Base-by-base conservation (phyloP, 192 early-diverging fungal genomes). In the Irineochytrium annulatum region DNA sequence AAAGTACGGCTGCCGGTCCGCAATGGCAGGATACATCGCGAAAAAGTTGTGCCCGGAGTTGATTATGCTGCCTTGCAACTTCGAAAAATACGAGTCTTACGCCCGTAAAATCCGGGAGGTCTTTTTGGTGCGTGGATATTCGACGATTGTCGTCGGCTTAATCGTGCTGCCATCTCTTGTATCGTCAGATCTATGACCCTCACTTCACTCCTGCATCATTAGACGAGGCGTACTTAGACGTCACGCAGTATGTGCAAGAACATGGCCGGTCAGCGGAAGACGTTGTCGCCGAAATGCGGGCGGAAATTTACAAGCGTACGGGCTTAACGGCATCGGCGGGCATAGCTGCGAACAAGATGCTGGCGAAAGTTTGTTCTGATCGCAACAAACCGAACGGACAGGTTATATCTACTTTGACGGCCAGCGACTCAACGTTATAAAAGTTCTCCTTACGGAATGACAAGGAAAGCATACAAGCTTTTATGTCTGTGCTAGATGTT, bases 311-410 rank as follows among this genome's bases (percentile, higher is more conserved):
- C 34, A 41, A 71, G 60, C 30, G 30, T 33, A 62, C 71, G 34
- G 43, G 30, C 34, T 43, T 68, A 17, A 73, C 71, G 11, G 71
- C 71, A 3, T 68, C 65, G 27, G 71, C 65, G 3, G 71, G 71
- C 28, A 64, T 74, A 22, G 63, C 53, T 30, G 54, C 53, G 16
- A 74, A 74, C 62, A 71, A 54, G 44, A 72, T 72, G 68, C 44
- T 71, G 28, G 67, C 67, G 1, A 53, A 72, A 52, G 60, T 72
- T 17, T 73, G 65, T 44, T 62, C 65, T 11, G 71, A 88, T 52
- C 32, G 80, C n/a, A 81, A 88, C 34, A 88, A 88, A 63, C 87
- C 87, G 3, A 88, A 88, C 63, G 87, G 87, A 0, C 87, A 88
- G 60, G 77, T 68, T 51, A 49, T 57, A 14, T 62, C n/a, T n/a